Evolutionary conservation across 2,329 filamentous ascomycete species (phyloP), one percentile per base, ranked within the genome.

Genomic region (Penicillium sp.): DNA sequence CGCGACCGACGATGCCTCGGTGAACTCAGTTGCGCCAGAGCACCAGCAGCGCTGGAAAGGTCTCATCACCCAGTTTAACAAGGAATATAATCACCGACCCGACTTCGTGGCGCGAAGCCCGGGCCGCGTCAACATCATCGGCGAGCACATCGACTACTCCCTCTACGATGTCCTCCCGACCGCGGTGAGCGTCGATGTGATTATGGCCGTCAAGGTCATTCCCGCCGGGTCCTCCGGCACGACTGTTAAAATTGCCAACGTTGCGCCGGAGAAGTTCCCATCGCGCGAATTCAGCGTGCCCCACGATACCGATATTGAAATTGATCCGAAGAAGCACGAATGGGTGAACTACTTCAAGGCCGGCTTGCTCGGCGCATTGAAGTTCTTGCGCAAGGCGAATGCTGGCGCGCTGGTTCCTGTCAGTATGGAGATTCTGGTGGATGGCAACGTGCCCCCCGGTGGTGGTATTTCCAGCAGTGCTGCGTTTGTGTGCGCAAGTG

Each of bases 331-430:
- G 17, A 85, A 89, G 67, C 90, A 96, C 66, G 92, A 97, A 78
- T 99, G 95, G 95, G 90, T 92, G 59, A 99, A 98, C 76, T 99
- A 99, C 83, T 98, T 99, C 86, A 96, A 95, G 80, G 91, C 92
- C 55, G 95, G 95, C 0, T 82, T 98, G 52, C 83, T 86, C 38
- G 95, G 93, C 34, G 94, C 94, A 0, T 79, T 96, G 57, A 86
- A 90, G 69, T 82, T 96, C 60, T 80, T 99, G 64, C 84, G 86
- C 52, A 78, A 83, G 73, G 86, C 88, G 77, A 89, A 89, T 73
- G 72, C 83, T 47, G 79, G 81, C 10, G 79, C 78, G 49, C 90
- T 92, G 72, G 82, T 82, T 45, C 89, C 91, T 2, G 84, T 84
- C 51, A 90, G 90, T 69, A 92, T 99, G 88, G 87, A 96, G 67